Conservation (phyloP, 306 rosid genomes). For the Notholithocarpus densiflorus region DNA sequence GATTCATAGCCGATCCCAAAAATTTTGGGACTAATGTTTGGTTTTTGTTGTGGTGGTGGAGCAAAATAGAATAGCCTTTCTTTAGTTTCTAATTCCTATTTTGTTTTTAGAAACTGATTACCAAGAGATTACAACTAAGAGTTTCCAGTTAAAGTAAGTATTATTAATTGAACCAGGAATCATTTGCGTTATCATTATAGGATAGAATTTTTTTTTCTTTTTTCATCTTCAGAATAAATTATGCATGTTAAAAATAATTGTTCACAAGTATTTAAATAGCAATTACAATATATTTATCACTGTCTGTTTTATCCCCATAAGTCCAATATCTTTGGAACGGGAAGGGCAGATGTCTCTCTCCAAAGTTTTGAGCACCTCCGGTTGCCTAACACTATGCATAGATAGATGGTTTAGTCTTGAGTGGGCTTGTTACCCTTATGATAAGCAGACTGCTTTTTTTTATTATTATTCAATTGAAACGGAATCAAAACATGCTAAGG, state of each 20-base stretch:
- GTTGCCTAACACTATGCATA: background rate
- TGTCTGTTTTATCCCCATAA: background rate
- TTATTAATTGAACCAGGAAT: constrained; percentile 4
- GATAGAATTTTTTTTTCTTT: no score
- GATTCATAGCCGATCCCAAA: no score
- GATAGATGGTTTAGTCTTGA: background rate
- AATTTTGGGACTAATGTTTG: no score
- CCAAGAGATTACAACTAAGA: background rate
- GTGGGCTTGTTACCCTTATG: background rate
- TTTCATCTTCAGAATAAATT: no score
- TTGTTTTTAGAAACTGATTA: background rate
- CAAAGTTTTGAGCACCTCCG: background rate
- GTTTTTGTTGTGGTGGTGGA: background rate
- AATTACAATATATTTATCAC: background rate
- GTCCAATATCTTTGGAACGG: background rate
- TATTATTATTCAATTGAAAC: background rate
- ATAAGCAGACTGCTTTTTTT: background rate
- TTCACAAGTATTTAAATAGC: background rate
- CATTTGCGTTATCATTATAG: background rate
- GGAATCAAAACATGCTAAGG: background rate
- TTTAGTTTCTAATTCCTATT: background rate
- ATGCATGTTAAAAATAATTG: background rate
- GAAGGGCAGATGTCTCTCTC: background rate
- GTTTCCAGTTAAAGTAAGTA: background rate
- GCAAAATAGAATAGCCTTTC: background rate